Percentiles rank a stretch among this genome's conserved stretches.
phyloP scores from a whole-genome alignment of 306 rosid species.

The Fagus sylvatica region DNA sequence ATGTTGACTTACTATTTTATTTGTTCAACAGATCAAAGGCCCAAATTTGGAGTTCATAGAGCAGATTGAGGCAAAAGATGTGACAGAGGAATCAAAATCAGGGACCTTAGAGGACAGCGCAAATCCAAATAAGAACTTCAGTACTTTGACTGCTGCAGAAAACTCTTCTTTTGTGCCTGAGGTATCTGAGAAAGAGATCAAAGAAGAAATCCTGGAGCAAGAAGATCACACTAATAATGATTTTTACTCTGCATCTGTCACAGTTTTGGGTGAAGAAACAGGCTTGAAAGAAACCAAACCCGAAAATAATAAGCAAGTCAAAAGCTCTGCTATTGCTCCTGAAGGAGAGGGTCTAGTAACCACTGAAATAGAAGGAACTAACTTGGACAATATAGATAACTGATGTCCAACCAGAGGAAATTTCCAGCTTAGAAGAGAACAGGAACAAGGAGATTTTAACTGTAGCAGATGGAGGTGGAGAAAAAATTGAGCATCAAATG shows the following conservation, averaged over 20 bases:
- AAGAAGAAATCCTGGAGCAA: constrained; percentile 2
- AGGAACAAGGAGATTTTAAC: not conserved
- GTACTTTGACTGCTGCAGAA: constrained; percentile 8
- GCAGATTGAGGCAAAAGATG: constrained; percentile 14
- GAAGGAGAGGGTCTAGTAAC: constrained; percentile 13
- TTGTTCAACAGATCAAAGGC: constrained; percentile 22
- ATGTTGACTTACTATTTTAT: not conserved
- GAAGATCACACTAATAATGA: constrained; percentile 1
- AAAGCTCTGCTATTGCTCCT: not conserved
- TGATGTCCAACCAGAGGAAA: constrained; percentile 19
- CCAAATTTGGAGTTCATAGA: constrained; percentile 20
- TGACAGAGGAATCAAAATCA: constrained; percentile 10
- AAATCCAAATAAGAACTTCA: constrained; percentile 12
- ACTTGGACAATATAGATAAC: not conserved
- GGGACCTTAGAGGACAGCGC: constrained; percentile 14
- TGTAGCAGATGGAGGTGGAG: constrained; percentile 6
- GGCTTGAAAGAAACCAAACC: not conserved
- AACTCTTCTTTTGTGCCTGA: constrained; percentile 3
- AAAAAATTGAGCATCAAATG: not conserved
- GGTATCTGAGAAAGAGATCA: constrained; percentile 6
- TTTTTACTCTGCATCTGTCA: not conserved
- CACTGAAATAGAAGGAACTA: constrained; percentile 11
- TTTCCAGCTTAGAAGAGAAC: not conserved
- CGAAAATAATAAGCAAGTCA: not conserved
- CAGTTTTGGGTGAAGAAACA: not conserved